Evolutionary conservation across 2,329 filamentous ascomycete genomes (phyloP).

Genomic region (Talaromyces sp.): DNA sequence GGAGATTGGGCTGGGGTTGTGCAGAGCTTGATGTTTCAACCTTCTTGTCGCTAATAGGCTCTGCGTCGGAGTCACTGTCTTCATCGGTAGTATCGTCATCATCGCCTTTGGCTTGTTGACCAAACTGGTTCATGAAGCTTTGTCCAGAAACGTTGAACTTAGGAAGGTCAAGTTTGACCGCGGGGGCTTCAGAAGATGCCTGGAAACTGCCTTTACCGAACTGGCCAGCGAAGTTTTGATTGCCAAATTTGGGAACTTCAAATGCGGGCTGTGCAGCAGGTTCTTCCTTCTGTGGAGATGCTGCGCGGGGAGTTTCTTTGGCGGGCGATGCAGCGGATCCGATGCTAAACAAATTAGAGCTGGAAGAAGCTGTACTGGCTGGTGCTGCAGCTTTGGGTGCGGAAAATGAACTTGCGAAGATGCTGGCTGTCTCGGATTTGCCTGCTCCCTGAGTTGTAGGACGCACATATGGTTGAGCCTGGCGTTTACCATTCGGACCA

Average conservation of each 20-base stretch:
- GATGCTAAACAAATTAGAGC: not conserved
- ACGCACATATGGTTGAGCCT: conserved; percentile 1
- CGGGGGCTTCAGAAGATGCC: conserved; percentile 9
- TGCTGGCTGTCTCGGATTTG: conserved; percentile 29
- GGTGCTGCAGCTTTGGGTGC: conserved; percentile 9
- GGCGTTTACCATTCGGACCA: conserved; percentile 22
- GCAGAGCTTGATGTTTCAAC: not conserved
- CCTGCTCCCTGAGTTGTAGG: not conserved
- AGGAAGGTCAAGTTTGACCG: conserved; percentile 14
- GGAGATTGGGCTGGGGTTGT: not conserved
- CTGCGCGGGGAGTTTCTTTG: not conserved
- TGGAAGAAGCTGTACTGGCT: not conserved
- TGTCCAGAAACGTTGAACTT: conserved; percentile 12
- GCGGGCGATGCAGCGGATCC: not conserved
- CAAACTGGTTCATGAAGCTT: conserved; percentile 15
- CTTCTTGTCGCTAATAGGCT: conserved; percentile 27
- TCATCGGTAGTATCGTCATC: conserved; percentile 16
- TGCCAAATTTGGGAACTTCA: conserved; percentile 16
- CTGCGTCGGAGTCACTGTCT: conserved; percentile 32
- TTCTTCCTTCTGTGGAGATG: conserved; percentile 11
- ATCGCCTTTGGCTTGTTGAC: conserved; percentile 15
- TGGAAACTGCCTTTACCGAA: conserved; percentile 15
- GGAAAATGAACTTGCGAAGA: conserved; percentile 29
- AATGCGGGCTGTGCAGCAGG: conserved; percentile 13
- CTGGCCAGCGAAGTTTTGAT: conserved; percentile 12